Conservation (phyloP, 1,284 basidiomycete species). For the Malassezia furfur region DNA sequence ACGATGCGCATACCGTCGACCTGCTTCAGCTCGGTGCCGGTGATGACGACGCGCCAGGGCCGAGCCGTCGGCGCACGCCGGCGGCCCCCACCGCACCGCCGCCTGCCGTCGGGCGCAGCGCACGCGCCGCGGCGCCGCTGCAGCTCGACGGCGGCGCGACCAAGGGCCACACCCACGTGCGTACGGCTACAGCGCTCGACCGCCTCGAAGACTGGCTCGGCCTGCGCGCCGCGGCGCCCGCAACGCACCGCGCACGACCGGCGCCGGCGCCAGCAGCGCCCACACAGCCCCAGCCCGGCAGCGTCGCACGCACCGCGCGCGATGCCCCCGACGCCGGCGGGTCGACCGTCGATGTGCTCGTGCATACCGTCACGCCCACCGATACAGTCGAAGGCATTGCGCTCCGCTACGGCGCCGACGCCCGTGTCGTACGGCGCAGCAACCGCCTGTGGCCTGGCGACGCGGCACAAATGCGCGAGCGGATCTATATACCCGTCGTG, state of each 20-base stretch:
- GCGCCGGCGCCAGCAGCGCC: not conserved
- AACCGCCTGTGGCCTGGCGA: slow-evolving; percentile 46
- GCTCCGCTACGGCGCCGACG: slow-evolving; percentile 43
- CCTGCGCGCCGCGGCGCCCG: slow-evolving; percentile 7
- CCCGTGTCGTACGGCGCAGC: slow-evolving; percentile 30
- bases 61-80: too few relatives aligned
- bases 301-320: not conserved
- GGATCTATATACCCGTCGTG: slow-evolving; percentile 40
- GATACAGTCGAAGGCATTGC: slow-evolving; percentile 38
- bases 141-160: too few relatives aligned
- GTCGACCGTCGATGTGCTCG: slow-evolving; percentile 26
- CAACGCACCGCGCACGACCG: not conserved
- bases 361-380: slow-evolving; percentile 32
- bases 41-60: too few relatives aligned
- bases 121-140: too few relatives aligned
- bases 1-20: too few relatives aligned
- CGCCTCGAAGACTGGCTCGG: slow-evolving; percentile 38
- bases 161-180: not conserved
- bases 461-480: slow-evolving; percentile 36
- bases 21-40: too few relatives aligned
- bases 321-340: not conserved
- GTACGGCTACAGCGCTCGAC: slow-evolving; percentile 20
- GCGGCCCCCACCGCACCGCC: too few relatives aligned
- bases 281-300: not conserved
- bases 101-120: too few relatives aligned